Base-by-base conservation (phyloP, 305 asterid genomes). In the Coffea humblotiana region DNA sequence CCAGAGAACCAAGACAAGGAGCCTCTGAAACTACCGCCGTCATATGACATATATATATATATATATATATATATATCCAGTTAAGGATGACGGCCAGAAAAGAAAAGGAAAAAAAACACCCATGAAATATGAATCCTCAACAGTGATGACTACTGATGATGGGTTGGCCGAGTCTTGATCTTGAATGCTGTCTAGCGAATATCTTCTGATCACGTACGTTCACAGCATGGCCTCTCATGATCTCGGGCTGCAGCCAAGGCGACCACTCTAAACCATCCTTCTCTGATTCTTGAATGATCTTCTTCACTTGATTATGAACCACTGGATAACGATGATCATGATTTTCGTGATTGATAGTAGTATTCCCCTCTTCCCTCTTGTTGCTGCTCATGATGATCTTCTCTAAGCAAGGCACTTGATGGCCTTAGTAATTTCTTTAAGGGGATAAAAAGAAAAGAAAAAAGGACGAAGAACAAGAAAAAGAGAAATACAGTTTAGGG, bases 291-390 rank as follows among this genome's bases (percentile, higher is more conserved):
- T 49, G 75, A 49, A 74, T 51, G 16, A 81, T 65, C 35, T 81
- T 81, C 84, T 81, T 65, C 75, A 81, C 81, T 71, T 81, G 81
- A 61, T 18, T 77, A 51, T 81, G 84, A 27, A 81, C 47, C 3
- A 75, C 43, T 40, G 43, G 43, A 40, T 3, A 5, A 40, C 43
- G 78, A 77, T 54, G 73, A 72, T 76, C 23, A 10, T 27, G 71
- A n/a, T 51, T 13, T 12, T 4, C 29, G 25, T 61, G 43, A 40
- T 40, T 40, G 43, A 40, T 61, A 4, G 5, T 19, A 61, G 5
- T 58, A 61, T 74, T 15, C 15, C 7, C 23, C 2, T 27, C 35
- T 29, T 71, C 64, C 80, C 0, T 66, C 43, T 0, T 15, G 51
- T 9, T 15, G 25, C n/a, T 37, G 37, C 16, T 18, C 63, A 13